These are phyloP conservation scores for Gardenia jasminoides DNA, from an alignment of 257 asterid genomes.

Conservation along the genomic window DNA sequence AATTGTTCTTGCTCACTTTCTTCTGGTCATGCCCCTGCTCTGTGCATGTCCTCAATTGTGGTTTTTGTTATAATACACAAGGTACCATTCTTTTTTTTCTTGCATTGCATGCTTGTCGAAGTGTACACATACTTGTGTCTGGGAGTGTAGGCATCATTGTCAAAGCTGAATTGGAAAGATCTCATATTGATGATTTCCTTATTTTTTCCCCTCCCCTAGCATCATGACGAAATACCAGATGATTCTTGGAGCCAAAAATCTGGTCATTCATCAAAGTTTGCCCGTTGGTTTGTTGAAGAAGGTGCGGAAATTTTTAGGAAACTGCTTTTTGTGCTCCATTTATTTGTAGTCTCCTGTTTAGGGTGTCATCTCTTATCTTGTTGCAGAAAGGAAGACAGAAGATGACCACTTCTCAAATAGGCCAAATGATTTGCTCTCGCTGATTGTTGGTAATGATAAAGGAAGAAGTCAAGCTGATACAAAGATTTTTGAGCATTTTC, in stretches of 20 bases:
- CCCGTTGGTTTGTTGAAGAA: slow-evolving; percentile 82
- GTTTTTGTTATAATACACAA: neutral
- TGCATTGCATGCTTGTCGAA: neutral
- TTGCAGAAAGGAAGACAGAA: slow-evolving; percentile 56
- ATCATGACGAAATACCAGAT: slow-evolving; percentile 40
- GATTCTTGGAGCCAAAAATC: slow-evolving; percentile 47
- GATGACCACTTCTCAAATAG: slow-evolving; percentile 36
- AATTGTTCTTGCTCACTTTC: slow-evolving; percentile 16
- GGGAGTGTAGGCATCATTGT: neutral
- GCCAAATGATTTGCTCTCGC: slow-evolving; percentile 64
- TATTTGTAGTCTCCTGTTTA: neutral
- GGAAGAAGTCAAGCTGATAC: slow-evolving; percentile 43
- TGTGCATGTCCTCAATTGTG: neutral
- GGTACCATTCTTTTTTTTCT: neutral
- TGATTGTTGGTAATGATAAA: slow-evolving; percentile 67
- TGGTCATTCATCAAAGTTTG: slow-evolving; percentile 66
- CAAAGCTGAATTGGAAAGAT: neutral
- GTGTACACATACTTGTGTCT: neutral
- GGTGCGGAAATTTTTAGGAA: slow-evolving; percentile 39
- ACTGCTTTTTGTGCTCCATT: neutral
- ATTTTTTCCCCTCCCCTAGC: slow-evolving; percentile 34
- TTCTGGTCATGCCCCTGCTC: slow-evolving; percentile 1
- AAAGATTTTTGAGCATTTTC: slow-evolving; percentile 25
- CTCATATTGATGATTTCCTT: slow-evolving; percentile 6
- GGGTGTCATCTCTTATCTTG: slow-evolving; percentile 2